Conservation (phyloP, 2,329 filamentous ascomycete species). For the Polychaeton citri region DNA sequence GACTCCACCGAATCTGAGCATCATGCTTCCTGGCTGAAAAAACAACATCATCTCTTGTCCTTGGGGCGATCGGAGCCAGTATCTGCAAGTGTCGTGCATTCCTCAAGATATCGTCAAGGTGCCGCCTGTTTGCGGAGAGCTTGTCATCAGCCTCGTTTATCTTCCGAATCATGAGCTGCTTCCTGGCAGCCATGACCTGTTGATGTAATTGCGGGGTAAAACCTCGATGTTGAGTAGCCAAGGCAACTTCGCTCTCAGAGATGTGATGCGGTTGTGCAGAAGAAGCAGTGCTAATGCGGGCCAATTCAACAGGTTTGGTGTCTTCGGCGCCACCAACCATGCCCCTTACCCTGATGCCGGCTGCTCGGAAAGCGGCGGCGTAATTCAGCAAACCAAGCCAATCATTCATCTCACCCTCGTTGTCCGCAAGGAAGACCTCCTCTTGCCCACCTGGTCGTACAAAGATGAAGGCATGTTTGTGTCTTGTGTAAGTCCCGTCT, state of each 20-base stretch:
- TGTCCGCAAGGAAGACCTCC: slow-evolving; percentile 82
- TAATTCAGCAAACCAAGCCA: slow-evolving; percentile 96
- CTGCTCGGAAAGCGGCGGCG: slow-evolving; percentile 82
- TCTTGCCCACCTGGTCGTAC: slow-evolving; percentile 77
- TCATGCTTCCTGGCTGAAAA: slow-evolving; percentile 71
- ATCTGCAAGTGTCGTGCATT: slow-evolving; percentile 86
- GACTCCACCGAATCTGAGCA: slow-evolving; percentile 84
- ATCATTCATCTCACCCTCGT: slow-evolving; percentile 84
- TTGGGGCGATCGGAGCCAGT: slow-evolving; percentile 78
- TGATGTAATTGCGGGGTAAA: slow-evolving; percentile 57
- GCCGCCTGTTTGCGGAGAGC: slow-evolving; percentile 56
- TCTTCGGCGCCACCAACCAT: slow-evolving; percentile 73
- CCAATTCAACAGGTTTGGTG: slow-evolving; percentile 56
- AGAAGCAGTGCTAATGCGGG: slow-evolving; percentile 47
- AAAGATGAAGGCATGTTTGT: slow-evolving; percentile 90
- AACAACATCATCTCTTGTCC: slow-evolving; percentile 76
- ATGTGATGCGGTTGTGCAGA: slow-evolving; percentile 45
- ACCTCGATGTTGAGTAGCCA: slow-evolving; percentile 44
- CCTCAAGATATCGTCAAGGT: slow-evolving; percentile 68
- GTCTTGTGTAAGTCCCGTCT: slow-evolving; percentile 79
- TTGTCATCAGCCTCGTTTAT: slow-evolving; percentile 75
- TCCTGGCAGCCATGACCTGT: slow-evolving; percentile 71
- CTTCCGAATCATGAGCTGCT: slow-evolving; percentile 69
- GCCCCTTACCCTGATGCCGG: slow-evolving; percentile 79
- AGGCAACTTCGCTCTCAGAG: slow-evolving; percentile 13